These are phyloP conservation scores for Gyrodon lividus DNA, from an alignment of 768 basidiomycete genomes.

Conservation along the genomic window DNA sequence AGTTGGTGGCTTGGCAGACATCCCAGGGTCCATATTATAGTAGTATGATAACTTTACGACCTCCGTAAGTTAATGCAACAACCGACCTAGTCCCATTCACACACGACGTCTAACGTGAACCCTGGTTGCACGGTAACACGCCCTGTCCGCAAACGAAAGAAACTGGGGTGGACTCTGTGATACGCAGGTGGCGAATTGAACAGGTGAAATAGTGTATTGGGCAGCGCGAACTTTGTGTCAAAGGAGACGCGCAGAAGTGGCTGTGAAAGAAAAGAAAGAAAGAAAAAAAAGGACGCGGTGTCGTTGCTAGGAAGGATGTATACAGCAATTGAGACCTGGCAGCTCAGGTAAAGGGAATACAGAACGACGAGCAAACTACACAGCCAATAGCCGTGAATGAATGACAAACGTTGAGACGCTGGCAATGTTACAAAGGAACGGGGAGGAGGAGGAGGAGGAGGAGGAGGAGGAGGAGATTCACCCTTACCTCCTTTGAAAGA, in stretches of 20 bases:
- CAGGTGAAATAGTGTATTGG: not conserved
- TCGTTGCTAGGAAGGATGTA: conserved; percentile 3
- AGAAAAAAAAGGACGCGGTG: not conserved
- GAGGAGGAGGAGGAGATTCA: not conserved
- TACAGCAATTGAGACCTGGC: not conserved
- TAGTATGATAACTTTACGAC: conserved; percentile 4
- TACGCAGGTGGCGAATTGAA: too few relatives aligned
- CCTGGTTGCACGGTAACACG: conserved; percentile 6
- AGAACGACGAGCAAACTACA: too few relatives aligned
- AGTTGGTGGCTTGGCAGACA: conserved; percentile 35
- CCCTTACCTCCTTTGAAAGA: not conserved
- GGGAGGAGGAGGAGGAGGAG: too few relatives aligned
- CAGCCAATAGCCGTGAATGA: too few relatives aligned
- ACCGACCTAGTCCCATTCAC: conserved; percentile 20
- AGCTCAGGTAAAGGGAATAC: too few relatives aligned
- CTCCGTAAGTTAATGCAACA: conserved; percentile 7
- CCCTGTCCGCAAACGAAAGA: not conserved
- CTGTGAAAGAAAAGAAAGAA: conserved; percentile 1
- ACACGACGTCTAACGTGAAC: conserved; percentile 24
- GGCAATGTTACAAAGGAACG: not conserved
- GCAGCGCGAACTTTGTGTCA: not conserved
- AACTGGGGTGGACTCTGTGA: not conserved
- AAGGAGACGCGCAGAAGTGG: not conserved
- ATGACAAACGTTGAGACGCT: not conserved
- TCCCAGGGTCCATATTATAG: conserved; percentile 32